Evolutionary conservation across 192 early-diverging fungal genomes (phyloP).

Genomic region (Umbelopsis ramanniana): DNA sequence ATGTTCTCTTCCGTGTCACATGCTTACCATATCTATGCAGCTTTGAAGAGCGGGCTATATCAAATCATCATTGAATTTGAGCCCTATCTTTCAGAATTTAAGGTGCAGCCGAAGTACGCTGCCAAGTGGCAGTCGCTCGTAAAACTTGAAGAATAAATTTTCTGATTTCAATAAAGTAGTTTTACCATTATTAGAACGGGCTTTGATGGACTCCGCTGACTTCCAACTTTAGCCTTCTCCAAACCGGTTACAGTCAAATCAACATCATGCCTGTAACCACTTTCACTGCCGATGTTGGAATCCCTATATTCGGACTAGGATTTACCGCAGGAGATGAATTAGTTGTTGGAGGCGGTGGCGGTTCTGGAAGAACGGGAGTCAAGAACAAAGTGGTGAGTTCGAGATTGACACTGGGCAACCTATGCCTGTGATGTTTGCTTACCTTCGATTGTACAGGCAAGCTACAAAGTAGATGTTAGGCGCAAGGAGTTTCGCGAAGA

Average conservation of each 20-base stretch:
- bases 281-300: slow-evolving; percentile 54
- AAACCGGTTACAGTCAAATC: neutral
- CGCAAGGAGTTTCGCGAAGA: slow-evolving; percentile 40
- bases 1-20: neutral
- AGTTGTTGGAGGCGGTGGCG: slow-evolving; percentile 87
- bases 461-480: slow-evolving; percentile 54
- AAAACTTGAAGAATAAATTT: slow-evolving; percentile 3
- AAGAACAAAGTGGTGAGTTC: slow-evolving; percentile 83
- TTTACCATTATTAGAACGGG: neutral
- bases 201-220: neutral
- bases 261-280: slow-evolving; percentile 28
- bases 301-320: slow-evolving; percentile 65
- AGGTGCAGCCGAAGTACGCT: slow-evolving; percentile 12
- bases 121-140: slow-evolving; percentile 20
- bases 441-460: slow-evolving; percentile 37
- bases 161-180: neutral
- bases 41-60: slow-evolving; percentile 18
- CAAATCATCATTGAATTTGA: slow-evolving; percentile 11
- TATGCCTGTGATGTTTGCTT: neutral
- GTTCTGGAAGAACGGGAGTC: slow-evolving; percentile 76
- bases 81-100: slow-evolving; percentile 16
- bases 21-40: neutral
- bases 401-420: neutral
- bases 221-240: neutral
- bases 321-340: slow-evolving; percentile 62